Conservation (phyloP, 2,329 filamentous ascomycete genomes). For the Fusarium clavum region DNA sequence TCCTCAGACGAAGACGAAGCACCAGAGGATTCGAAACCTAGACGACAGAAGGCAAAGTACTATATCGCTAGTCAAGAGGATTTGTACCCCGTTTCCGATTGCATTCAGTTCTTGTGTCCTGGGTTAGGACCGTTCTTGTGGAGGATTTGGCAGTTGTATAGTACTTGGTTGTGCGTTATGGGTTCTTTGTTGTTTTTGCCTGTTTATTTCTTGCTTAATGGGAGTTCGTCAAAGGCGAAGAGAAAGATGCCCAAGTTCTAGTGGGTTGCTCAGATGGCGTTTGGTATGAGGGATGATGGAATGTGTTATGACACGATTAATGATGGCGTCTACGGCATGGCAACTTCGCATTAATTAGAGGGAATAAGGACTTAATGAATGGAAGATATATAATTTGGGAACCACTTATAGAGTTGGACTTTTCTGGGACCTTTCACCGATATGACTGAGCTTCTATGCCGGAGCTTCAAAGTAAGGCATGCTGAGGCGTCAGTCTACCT, state of each 20-base stretch:
- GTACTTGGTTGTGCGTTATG: slow-evolving; percentile 72
- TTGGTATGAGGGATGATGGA: background rate
- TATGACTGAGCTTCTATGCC: rapidly evolving
- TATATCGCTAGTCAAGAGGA: slow-evolving; percentile 84
- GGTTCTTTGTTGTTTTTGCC: slow-evolving; percentile 60
- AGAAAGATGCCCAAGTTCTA: slow-evolving; percentile 32
- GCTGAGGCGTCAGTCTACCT: background rate
- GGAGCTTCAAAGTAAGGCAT: background rate
- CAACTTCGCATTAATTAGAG: rapidly evolving
- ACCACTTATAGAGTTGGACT: rapidly evolving
- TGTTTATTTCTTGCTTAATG: slow-evolving; percentile 51
- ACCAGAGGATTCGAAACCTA: slow-evolving; percentile 26
- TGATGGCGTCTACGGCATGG: slow-evolving; percentile 8
- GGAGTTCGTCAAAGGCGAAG: slow-evolving; percentile 19
- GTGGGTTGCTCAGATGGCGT: background rate
- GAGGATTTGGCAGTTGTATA: slow-evolving; percentile 70
- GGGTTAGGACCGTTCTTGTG: slow-evolving; percentile 67
- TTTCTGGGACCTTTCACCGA: rapidly evolving
- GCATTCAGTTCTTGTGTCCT: slow-evolving; percentile 77
- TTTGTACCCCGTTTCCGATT: slow-evolving; percentile 81
- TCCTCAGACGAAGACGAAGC: slow-evolving; percentile 34
- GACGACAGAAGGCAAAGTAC: slow-evolving; percentile 59
- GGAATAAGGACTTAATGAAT: background rate
- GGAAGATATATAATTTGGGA: rapidly evolving
- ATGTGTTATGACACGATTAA: slow-evolving; percentile 20